Conservation (phyloP, 2,329 filamentous ascomycete species). For the Dactylellina parvicollis region DNA sequence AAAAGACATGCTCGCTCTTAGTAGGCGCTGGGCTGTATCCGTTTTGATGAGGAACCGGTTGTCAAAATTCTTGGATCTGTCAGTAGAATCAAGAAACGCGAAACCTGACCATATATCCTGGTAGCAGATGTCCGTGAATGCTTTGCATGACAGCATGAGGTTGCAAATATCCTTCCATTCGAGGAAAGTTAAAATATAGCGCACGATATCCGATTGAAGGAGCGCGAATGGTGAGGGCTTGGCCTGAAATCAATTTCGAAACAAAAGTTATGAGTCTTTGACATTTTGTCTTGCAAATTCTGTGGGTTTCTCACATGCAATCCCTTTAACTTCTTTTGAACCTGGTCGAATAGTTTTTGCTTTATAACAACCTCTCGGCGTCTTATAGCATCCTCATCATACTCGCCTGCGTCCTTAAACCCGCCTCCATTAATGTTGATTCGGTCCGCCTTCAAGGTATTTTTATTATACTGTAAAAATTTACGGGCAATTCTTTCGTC, state of each 20-base stretch:
- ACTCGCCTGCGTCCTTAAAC: not conserved
- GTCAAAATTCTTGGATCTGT: not conserved
- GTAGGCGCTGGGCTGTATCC: not conserved
- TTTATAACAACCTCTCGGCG: not conserved
- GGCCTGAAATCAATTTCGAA: not conserved
- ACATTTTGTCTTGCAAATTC: no score
- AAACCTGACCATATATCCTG: slow-evolving; percentile 8
- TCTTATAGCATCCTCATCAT: not conserved
- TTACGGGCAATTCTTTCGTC: not conserved
- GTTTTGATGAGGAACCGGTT: not conserved
- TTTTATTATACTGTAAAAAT: slow-evolving; percentile 5
- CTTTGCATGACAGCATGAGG: slow-evolving; percentile 7
- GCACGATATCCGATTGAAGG: not conserved
- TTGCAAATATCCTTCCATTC: not conserved
- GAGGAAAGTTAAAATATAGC: not conserved
- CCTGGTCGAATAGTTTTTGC: not conserved
- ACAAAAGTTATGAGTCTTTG: not conserved
- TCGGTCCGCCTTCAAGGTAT: not conserved
- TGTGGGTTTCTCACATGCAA: not conserved
- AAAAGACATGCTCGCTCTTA: not conserved
- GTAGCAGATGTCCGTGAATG: slow-evolving; percentile 3
- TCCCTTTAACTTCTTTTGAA: not conserved
- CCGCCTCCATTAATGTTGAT: slow-evolving; percentile 14
- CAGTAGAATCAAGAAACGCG: not conserved
- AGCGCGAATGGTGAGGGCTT: not conserved